Conservation (phyloP, 176 grass and related monocot species). For the Sorghum bicolor region Sorghum_bicolor_NCBIv3 NC_012871.2:22794001-22794500, state of each 20-base stretch:
- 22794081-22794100: no score
- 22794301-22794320: background rate
- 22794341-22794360: background rate
- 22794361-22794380: background rate
- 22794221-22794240: background rate
- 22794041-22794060: no score
- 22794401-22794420: background rate
- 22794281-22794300: background rate
- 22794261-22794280: background rate
- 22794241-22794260: background rate
- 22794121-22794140: no score
- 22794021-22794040: no score
- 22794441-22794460: background rate
- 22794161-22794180: no score
- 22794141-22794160: no score
- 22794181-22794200: no score
- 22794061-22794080: no score
- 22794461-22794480: background rate
- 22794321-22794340: background rate
- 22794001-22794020: no score
- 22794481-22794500: background rate
- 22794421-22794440: background rate
- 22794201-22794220: no score
- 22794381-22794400: background rate
- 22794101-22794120: no score